phyloP scores from a whole-genome alignment of 176 grass and related monocot genomes.

The Aegilops umbellulata region DNA sequence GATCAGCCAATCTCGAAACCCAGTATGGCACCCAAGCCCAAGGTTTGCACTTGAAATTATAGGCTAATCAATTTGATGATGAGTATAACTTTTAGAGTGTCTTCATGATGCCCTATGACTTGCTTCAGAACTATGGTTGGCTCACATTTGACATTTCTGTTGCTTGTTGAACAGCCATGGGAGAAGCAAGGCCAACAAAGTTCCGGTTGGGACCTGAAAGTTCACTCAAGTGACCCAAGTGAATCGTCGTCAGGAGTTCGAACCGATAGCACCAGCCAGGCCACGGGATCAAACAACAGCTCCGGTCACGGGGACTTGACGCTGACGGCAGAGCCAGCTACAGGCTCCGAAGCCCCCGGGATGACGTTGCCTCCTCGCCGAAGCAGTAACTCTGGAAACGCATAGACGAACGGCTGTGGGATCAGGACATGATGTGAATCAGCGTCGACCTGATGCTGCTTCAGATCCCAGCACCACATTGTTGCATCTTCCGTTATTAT shows the following conservation, averaged over 20 bases:
- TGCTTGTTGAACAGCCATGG: constrained; percentile 50
- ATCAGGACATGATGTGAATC: background rate
- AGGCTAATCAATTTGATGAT: constrained; percentile 1
- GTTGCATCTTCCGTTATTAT: background rate
- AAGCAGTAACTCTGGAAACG: background rate
- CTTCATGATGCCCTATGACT: background rate
- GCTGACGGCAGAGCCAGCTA: background rate
- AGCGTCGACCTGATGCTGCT: background rate
- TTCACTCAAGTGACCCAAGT: background rate
- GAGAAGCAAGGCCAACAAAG: constrained; percentile 38
- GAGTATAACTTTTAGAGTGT: background rate
- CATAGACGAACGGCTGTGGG: background rate
- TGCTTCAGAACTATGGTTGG: background rate
- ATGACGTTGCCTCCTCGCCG: background rate
- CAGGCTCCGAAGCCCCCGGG: background rate
- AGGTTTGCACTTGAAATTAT: constrained; percentile 35
- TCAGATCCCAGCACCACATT: background rate
- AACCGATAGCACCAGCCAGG: background rate
- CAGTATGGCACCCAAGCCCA: constrained; percentile 57
- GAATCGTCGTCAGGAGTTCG: background rate
- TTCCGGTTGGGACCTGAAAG: constrained; percentile 22
- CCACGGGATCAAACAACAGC: background rate
- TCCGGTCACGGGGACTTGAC: background rate
- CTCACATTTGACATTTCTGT: constrained; percentile 37
- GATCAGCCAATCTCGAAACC: constrained; percentile 56